Conservation (phyloP, 1,284 basidiomycete genomes). For the Fistulina hepatica region DNA sequence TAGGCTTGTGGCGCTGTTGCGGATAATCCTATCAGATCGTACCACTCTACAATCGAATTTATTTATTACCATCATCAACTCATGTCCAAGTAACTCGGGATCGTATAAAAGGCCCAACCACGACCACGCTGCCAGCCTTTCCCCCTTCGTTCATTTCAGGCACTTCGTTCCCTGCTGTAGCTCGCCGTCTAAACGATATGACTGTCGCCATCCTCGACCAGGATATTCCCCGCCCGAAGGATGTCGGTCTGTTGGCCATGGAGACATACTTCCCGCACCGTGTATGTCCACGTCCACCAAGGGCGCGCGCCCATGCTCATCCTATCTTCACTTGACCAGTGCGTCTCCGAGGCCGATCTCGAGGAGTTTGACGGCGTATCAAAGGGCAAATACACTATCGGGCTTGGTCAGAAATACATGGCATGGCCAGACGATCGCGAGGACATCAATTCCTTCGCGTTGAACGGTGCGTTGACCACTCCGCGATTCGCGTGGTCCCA, state of each 20-base stretch:
- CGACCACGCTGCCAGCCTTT: too few relatives aligned
- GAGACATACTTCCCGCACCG: conserved; percentile 92
- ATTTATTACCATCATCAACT: too few relatives aligned
- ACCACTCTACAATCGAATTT: too few relatives aligned
- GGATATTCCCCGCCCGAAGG: conserved; percentile 60
- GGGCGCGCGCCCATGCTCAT: conserved; percentile 12
- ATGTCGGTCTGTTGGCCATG: conserved; percentile 87
- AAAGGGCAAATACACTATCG: conserved; percentile 98
- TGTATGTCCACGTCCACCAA: conserved; percentile 35
- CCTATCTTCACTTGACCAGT: conserved; percentile 39
- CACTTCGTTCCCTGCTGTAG: too few relatives aligned
- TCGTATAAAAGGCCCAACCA: too few relatives aligned
- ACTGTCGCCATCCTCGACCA: conserved; percentile 28
- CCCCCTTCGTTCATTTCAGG: too few relatives aligned
- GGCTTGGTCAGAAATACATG: conserved; percentile 97
- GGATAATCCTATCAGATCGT: too few relatives aligned
- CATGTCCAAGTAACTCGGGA: too few relatives aligned
- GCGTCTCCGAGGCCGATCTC: conserved; percentile 90
- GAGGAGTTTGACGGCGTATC: conserved; percentile 94
- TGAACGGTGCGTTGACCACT: conserved; percentile 64
- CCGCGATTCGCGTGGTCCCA: neutral
- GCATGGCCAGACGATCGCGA: conserved; percentile 95
- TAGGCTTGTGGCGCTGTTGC: too few relatives aligned
- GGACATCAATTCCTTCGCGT: conserved; percentile 96
- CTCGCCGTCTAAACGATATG: too few relatives aligned